Conservation (phyloP, 208 protist genomes). For the Crithidia brevicula region DNA sequence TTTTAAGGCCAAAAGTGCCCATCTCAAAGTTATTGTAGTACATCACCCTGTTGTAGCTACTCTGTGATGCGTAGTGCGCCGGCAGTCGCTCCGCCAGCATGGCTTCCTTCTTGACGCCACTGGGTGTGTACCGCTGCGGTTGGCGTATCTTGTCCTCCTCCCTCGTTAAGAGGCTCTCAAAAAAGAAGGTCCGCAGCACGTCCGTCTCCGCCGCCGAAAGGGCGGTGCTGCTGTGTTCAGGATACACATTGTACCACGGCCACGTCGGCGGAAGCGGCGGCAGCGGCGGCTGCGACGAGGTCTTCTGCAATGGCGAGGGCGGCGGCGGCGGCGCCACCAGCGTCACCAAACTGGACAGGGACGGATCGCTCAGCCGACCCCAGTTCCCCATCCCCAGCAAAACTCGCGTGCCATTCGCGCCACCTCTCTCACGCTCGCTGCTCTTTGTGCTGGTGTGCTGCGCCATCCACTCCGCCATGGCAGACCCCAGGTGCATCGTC, state of each 20-base stretch:
- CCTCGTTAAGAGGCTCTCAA: no score
- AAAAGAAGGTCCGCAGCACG: conserved; percentile 18
- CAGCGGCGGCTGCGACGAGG: neutral
- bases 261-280: conserved; percentile 26
- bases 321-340: no score
- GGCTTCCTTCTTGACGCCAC: no score
- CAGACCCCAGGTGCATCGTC: neutral
- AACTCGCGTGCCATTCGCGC: neutral
- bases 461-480: conserved; percentile 10
- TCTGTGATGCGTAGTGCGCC: neutral
- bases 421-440: neutral
- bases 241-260: conserved; percentile 20
- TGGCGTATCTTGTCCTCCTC: no score
- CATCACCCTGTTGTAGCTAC: neutral
- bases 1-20: conserved; percentile 16
- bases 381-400: neutral
- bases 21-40: conserved; percentile 30
- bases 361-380: conserved; percentile 14
- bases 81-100: neutral
- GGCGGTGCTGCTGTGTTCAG: conserved; percentile 17
- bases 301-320: no score
- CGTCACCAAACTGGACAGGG: conserved; percentile 4
- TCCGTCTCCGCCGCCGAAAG: conserved; percentile 4
- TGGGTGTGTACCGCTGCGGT: no score
- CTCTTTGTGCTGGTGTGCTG: neutral